These are phyloP conservation scores for Aurantiochytrium sp. DNA, from an alignment of 108 stramenopile species.

Conservation along the genomic window DNA sequence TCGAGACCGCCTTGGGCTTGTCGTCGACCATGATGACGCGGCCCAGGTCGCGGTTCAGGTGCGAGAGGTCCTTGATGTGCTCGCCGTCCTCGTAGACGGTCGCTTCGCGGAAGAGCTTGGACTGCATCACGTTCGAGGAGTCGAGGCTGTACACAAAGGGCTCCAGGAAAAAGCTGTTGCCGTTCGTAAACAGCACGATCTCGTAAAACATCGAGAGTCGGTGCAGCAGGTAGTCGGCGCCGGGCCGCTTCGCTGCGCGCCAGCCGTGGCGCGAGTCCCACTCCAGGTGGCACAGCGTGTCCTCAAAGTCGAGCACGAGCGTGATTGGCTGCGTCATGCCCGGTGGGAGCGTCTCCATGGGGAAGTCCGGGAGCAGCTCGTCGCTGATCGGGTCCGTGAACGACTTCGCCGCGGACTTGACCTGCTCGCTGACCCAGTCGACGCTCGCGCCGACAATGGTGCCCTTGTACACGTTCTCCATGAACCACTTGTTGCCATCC, in stretches of 20 bases:
- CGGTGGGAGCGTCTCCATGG: constrained; percentile 64
- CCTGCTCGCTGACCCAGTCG: constrained; percentile 49
- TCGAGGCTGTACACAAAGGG: constrained; percentile 76
- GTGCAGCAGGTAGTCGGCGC: constrained; percentile 83
- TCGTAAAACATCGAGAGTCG: constrained; percentile 90
- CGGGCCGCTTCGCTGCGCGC: constrained; percentile 91
- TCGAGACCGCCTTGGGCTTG: constrained; percentile 71
- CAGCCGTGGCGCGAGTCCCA: constrained; percentile 91
- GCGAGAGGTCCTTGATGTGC: constrained; percentile 82
- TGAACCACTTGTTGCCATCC: constrained; percentile 3
- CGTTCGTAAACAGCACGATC: constrained; percentile 82
- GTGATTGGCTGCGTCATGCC: constrained; percentile 83
- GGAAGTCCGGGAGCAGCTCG: constrained; percentile 89
- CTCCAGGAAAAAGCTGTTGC: constrained; percentile 71
- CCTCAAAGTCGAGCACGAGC: constrained; percentile 88
- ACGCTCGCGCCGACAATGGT: neutral
- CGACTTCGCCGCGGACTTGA: constrained; percentile 53
- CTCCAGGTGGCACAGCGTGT: constrained; percentile 77
- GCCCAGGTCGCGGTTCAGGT: constrained; percentile 78
- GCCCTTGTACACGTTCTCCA: constrained; percentile 9
- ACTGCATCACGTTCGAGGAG: constrained; percentile 78
- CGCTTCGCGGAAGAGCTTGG: constrained; percentile 84
- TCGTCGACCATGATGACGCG: constrained; percentile 89
- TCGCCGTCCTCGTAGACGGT: constrained; percentile 82
- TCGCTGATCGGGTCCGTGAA: constrained; percentile 77